Conservation (phyloP, 2,329 filamentous ascomycete species). For the Pezicula neosporulosa region DNA sequence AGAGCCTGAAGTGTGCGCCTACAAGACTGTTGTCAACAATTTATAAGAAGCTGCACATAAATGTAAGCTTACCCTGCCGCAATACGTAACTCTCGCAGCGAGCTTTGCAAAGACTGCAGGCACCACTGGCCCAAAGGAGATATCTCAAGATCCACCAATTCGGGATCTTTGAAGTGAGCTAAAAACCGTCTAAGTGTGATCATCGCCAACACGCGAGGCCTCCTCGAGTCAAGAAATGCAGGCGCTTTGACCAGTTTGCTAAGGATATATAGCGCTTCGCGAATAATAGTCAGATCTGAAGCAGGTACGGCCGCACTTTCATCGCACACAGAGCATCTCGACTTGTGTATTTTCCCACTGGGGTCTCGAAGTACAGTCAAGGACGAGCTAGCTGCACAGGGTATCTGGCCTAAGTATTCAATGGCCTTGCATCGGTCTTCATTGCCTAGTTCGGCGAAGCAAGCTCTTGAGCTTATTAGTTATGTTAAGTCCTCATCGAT, state of each 20-base stretch:
- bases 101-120: constrained; percentile 77
- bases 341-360: constrained; percentile 21
- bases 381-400: constrained; percentile 51
- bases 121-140: constrained; percentile 77
- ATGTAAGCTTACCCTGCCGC: constrained; percentile 58
- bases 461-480: constrained; percentile 25
- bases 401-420: constrained; percentile 50
- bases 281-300: constrained; percentile 13
- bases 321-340: constrained; percentile 28
- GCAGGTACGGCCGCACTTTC: constrained; percentile 8
- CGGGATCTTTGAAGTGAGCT: constrained; percentile 57
- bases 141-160: constrained; percentile 62
- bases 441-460: constrained; percentile 45
- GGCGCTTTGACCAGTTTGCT: constrained; percentile 38
- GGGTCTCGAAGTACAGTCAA: constrained; percentile 29
- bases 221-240: constrained; percentile 50
- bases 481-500: background rate
- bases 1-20: constrained; percentile 66
- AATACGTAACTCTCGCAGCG: constrained; percentile 78
- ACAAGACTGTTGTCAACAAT: constrained; percentile 9
- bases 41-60: constrained; percentile 3
- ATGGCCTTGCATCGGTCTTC: constrained; percentile 48
- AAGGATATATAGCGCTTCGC: constrained; percentile 44
- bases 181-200: constrained; percentile 66
- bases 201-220: constrained; percentile 68